Conservation (phyloP, 768 basidiomycete genomes). For the Mycena rebaudengoi region DNA sequence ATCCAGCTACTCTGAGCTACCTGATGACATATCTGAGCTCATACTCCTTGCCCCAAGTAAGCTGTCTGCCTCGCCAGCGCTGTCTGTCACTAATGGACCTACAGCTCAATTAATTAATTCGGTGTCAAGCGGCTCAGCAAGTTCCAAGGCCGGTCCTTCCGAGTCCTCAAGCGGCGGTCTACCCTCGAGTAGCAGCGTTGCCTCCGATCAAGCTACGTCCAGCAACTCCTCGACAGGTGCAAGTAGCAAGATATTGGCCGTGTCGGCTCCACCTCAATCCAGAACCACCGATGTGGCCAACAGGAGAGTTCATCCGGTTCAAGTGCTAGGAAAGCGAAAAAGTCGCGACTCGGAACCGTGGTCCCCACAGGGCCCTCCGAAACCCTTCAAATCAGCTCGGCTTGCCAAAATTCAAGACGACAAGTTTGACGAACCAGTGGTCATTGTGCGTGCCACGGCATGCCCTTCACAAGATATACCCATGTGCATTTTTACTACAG, state of each 20-base stretch:
- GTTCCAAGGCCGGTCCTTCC: no score
- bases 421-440: neutral
- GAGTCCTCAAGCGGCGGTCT: no score
- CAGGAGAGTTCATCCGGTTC: slow-evolving; percentile 51
- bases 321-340: slow-evolving; percentile 45
- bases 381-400: slow-evolving; percentile 32
- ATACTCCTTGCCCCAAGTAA: slow-evolving; percentile 14
- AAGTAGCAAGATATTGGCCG: slow-evolving; percentile 18
- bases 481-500: neutral
- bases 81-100: no score
- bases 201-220: neutral
- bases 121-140: no score
- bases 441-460: slow-evolving; percentile 15
- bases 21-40: slow-evolving; percentile 31
- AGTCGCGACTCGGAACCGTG: slow-evolving; percentile 17
- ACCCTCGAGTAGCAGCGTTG: no score
- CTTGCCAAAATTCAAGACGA: slow-evolving; percentile 24
- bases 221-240: slow-evolving; percentile 5
- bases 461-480: neutral
- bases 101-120: no score
- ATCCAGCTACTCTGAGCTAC: slow-evolving; percentile 34
- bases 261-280: slow-evolving; percentile 26
- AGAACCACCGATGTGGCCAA: slow-evolving; percentile 40
- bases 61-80: no score
- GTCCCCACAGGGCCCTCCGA: slow-evolving; percentile 27